Conservation (phyloP, 2,329 filamentous ascomycete species). For the Alternaria arbusti region DNA sequence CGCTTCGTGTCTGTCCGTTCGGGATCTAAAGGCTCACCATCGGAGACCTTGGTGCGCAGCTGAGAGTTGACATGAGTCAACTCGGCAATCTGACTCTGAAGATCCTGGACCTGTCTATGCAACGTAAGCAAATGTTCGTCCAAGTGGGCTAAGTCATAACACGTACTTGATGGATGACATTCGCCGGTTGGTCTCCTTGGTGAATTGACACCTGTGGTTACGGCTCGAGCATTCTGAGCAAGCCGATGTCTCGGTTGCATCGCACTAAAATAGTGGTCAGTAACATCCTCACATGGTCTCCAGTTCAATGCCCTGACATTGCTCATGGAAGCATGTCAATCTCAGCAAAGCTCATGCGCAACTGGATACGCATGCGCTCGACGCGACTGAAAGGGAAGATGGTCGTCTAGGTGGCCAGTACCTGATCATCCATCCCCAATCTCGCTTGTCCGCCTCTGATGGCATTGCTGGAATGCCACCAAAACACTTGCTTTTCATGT, state of each 20-base stretch:
- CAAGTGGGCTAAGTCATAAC: neutral
- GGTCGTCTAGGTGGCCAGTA: neutral
- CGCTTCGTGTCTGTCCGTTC: conserved; percentile 48
- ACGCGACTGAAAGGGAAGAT: neutral
- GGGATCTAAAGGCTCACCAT: conserved; percentile 54
- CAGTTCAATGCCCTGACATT: neutral
- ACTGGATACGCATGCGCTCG: neutral
- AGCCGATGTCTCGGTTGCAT: conserved; percentile 93
- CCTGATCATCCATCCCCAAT: neutral
- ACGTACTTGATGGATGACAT: conserved; percentile 96
- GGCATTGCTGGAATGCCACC: neutral
- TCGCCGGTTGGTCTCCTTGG: conserved; percentile 95
- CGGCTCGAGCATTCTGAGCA: conserved; percentile 97
- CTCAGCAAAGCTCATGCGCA: neutral
- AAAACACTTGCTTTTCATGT: neutral
- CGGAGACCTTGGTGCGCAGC: conserved; percentile 68
- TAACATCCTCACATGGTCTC: neutral
- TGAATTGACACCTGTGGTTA: conserved; percentile 97
- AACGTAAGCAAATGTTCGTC: conserved; percentile 10
- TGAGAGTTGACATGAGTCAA: conserved; percentile 81
- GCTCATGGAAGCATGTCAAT: conserved; percentile 1
- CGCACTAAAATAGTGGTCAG: conserved; percentile 66
- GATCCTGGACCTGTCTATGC: conserved; percentile 84
- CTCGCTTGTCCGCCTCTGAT: neutral
- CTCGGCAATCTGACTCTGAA: conserved; percentile 87